Conservation (phyloP, 306 rosid genomes). For the Castanea mollissima region DNA sequence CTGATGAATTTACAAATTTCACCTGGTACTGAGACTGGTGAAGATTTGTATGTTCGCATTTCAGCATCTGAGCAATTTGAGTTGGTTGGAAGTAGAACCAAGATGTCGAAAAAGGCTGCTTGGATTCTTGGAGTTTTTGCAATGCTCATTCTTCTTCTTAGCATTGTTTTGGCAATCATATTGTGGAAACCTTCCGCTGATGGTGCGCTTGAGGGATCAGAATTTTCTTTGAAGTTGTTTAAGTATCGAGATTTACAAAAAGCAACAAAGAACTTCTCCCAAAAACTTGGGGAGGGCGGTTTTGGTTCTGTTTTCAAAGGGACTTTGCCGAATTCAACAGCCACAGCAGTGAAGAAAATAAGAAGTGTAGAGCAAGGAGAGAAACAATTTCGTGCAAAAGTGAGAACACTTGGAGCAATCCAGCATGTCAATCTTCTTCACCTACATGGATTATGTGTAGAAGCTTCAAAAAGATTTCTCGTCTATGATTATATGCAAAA, state of each 20-base stretch:
- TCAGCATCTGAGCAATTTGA: not conserved
- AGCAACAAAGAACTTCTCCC: not conserved
- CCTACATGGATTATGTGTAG: slow-evolving; percentile 15
- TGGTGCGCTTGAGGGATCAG: not conserved
- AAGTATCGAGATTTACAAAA: not conserved
- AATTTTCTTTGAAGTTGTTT: not conserved
- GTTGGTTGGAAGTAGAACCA: not conserved
- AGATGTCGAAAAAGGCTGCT: not conserved
- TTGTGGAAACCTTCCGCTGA: too few species aligned
- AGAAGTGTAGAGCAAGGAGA: slow-evolving; percentile 23
- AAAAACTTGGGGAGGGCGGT: slow-evolving; percentile 27
- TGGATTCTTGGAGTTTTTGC: not conserved
- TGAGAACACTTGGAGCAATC: slow-evolving; percentile 16
- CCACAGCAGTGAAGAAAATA: slow-evolving; percentile 33
- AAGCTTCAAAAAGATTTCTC: slow-evolving; percentile 1
- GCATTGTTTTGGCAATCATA: not conserved
- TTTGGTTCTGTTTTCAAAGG: slow-evolving; percentile 34
- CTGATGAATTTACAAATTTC: not conserved
- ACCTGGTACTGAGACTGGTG: not conserved
- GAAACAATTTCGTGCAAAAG: slow-evolving; percentile 23
- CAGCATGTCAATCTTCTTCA: slow-evolving; percentile 26
- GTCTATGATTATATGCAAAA: slow-evolving; percentile 18
- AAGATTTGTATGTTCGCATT: not conserved
- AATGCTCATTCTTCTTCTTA: not conserved
- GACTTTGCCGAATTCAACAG: slow-evolving; percentile 5